These are phyloP conservation scores for Protomyces arabidopsidicola DNA, from an alignment of 1,139 yeast genomes.

Conservation along the genomic window DNA sequence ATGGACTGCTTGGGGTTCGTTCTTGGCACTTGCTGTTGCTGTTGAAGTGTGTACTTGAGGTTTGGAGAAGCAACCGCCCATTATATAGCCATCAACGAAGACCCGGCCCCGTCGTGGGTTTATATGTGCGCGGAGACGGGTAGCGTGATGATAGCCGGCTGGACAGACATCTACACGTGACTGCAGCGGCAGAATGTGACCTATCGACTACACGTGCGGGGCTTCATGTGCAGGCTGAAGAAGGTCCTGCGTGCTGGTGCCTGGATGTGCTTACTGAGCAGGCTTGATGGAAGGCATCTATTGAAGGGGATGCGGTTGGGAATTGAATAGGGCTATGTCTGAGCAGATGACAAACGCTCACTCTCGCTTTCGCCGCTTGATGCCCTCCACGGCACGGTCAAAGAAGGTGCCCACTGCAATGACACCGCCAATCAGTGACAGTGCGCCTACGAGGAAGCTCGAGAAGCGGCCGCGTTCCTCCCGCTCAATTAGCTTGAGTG, in stretches of 20 bases:
- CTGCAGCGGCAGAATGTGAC: too few species aligned
- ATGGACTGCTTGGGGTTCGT: neutral
- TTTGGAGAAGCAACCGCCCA: slow-evolving; percentile 8
- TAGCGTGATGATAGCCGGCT: too few species aligned
- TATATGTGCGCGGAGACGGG: too few species aligned
- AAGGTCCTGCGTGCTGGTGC: too few species aligned
- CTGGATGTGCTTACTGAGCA: too few species aligned
- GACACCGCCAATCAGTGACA: slow-evolving; percentile 89
- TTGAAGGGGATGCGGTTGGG: too few species aligned
- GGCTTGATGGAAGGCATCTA: too few species aligned
- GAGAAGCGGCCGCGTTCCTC: slow-evolving; percentile 73
- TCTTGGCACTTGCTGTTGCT: neutral
- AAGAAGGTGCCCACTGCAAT: slow-evolving; percentile 84
- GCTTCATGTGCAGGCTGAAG: too few species aligned
- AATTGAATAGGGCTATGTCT: too few species aligned
- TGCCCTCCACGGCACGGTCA: slow-evolving; percentile 78
- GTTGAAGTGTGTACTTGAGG: neutral
- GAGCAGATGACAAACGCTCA: neutral
- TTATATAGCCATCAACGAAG: neutral
- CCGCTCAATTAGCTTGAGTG: slow-evolving; percentile 81
- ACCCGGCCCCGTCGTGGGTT: too few species aligned
- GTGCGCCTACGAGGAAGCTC: slow-evolving; percentile 75
- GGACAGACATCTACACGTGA: too few species aligned
- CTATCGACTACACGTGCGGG: too few species aligned
- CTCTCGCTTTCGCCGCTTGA: neutral